These are phyloP conservation scores for Podospora comata DNA, from an alignment of 495 filamentous ascomycete species.

Conservation along the genomic window DNA sequence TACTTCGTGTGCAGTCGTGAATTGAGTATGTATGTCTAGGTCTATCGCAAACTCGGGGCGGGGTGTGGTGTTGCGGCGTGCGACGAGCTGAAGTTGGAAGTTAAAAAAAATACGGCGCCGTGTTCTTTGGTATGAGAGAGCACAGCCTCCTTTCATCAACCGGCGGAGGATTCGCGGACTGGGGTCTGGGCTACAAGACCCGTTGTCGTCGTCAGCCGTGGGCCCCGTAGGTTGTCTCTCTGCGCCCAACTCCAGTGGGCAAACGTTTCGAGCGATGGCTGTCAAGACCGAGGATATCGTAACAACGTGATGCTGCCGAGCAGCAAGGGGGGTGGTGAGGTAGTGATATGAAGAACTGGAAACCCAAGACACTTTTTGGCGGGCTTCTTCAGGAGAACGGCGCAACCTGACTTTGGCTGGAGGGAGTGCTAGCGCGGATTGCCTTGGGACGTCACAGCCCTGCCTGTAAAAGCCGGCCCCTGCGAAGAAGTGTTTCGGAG, in stretches of 20 bases:
- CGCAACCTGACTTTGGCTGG: not conserved
- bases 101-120: constrained; percentile 14
- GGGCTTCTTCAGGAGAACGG: not conserved
- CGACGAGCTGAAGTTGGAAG: constrained; percentile 8
- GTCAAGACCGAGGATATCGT: not conserved
- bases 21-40: not conserved
- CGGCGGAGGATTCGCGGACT: constrained; percentile 16
- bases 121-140: constrained; percentile 14
- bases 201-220: constrained; percentile 5
- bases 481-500: not conserved
- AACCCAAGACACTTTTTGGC: too few relatives aligned
- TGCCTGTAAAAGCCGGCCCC: not conserved
- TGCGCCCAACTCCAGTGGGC: not conserved
- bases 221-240: not conserved
- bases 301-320: not conserved
- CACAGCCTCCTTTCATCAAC: constrained; percentile 25
- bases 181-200: not conserved
- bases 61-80: not conserved
- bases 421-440: constrained; percentile 5
- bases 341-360: not conserved
- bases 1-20: constrained; percentile 1
- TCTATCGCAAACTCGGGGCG: not conserved
- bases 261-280: not conserved
- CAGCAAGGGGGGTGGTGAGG: not conserved
- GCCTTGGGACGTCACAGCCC: constrained; percentile 13